These are phyloP conservation scores for Paraphaeosphaeria minitans DNA, from an alignment of 2,329 filamentous ascomycete species.

Conservation along the genomic window DNA sequence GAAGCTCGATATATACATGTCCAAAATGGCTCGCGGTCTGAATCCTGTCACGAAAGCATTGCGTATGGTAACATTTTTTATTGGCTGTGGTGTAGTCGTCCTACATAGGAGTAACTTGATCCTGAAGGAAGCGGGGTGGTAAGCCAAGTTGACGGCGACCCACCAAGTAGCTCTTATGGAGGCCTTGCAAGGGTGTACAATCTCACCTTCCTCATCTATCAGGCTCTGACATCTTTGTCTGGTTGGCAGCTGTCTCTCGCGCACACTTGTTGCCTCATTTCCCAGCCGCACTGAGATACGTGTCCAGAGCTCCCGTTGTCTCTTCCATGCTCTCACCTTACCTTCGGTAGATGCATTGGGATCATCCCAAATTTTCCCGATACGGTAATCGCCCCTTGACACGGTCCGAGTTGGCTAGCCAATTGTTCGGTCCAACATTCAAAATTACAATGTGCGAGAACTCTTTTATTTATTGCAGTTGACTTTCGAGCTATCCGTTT, in stretches of 20 bases:
- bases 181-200: not conserved
- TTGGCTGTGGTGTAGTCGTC: not conserved
- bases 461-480: not conserved
- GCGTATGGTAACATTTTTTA: conserved; percentile 3
- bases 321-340: not conserved
- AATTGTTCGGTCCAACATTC: not conserved
- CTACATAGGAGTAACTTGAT: conserved; percentile 1
- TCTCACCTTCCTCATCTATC: conserved; percentile 11
- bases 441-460: not conserved
- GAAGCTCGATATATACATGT: conserved; percentile 2
- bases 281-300: not conserved
- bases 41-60: not conserved
- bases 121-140: conserved; percentile 2
- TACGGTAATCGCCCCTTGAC: not conserved
- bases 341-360: not conserved
- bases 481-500: not conserved
- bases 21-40: not conserved
- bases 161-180: conserved; percentile 1
- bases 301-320: not conserved
- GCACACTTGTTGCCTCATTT: not conserved
- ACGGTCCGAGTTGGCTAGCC: not conserved
- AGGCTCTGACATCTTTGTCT: not conserved
- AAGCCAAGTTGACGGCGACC: not conserved
- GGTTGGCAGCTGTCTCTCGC: not conserved
- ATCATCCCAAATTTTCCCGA: not conserved